Evolutionary conservation across 2,329 filamentous ascomycete genomes (phyloP).

Genomic region (Neofusicoccum kwambonambiense): DNA sequence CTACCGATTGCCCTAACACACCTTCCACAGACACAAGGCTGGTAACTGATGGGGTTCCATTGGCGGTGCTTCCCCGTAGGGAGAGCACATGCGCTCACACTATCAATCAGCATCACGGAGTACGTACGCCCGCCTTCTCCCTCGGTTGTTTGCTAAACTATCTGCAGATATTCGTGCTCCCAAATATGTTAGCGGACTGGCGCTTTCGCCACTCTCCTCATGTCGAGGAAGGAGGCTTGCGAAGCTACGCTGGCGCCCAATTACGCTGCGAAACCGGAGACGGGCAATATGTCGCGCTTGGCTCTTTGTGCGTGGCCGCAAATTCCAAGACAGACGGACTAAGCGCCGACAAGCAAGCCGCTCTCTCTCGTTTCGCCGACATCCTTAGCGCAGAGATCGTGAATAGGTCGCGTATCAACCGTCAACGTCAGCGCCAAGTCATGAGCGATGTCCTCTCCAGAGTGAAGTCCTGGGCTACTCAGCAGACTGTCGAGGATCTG

Average conservation of each 20-base stretch:
- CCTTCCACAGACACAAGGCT: slow-evolving; percentile 35
- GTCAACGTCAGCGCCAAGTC: slow-evolving; percentile 40
- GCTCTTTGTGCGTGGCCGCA: slow-evolving; percentile 46
- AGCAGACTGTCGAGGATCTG: slow-evolving; percentile 26
- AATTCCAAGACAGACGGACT: slow-evolving; percentile 33
- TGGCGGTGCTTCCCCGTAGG: slow-evolving; percentile 45
- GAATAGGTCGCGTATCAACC: slow-evolving; percentile 36
- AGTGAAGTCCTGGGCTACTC: slow-evolving; percentile 17
- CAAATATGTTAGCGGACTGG: slow-evolving; percentile 47
- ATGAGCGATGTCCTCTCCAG: slow-evolving; percentile 37
- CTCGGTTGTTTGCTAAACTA: neutral
- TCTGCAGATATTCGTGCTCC: slow-evolving; percentile 40
- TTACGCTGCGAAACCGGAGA: slow-evolving; percentile 42
- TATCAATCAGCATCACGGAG: slow-evolving; percentile 35
- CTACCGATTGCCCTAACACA: neutral
- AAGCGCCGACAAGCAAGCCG: slow-evolving; percentile 30
- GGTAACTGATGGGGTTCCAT: slow-evolving; percentile 42
- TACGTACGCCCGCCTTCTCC: slow-evolving; percentile 21
- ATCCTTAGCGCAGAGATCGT: slow-evolving; percentile 45
- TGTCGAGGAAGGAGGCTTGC: slow-evolving; percentile 41
- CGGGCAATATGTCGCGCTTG: slow-evolving; percentile 42
- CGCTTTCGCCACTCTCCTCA: slow-evolving; percentile 44
- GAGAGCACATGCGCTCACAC: slow-evolving; percentile 49
- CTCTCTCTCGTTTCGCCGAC: slow-evolving; percentile 38
- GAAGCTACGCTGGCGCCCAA: slow-evolving; percentile 44